phyloP scores from a whole-genome alignment of 202 grass and related monocot species.

The Tripidium arundinaceum region DNA sequence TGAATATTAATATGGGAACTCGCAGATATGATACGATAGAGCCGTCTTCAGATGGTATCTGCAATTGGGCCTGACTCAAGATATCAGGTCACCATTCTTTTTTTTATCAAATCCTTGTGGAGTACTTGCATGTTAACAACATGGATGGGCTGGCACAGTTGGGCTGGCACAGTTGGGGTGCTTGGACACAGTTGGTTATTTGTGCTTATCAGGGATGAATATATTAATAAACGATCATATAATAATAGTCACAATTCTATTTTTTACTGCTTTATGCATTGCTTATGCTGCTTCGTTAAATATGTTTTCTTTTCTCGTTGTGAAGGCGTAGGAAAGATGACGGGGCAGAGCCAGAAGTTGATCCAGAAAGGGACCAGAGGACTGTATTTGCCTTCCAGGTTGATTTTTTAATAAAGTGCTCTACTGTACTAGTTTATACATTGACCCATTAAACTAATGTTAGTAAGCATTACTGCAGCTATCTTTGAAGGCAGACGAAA shows the following conservation, averaged over 20 bases:
- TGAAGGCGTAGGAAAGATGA: slow-evolving; percentile 91
- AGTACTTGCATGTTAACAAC: slow-evolving; percentile 19
- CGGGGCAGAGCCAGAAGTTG: slow-evolving; percentile 65
- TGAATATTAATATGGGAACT: slow-evolving; percentile 84
- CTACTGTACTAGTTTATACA: not conserved
- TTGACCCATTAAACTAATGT: slow-evolving; percentile 33
- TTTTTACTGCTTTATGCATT: slow-evolving; percentile 11
- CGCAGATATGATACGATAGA: slow-evolving; percentile 63
- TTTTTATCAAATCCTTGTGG: not conserved
- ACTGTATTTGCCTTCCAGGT: slow-evolving; percentile 99
- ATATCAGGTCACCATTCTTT: slow-evolving; percentile 62
- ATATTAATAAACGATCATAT: not conserved
- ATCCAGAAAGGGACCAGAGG: slow-evolving; percentile 98
- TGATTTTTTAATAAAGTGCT: slow-evolving; percentile 10
- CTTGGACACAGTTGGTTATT: slow-evolving; percentile 17
- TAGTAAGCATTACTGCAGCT: slow-evolving; percentile 49
- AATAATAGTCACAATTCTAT: not conserved
- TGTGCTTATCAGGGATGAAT: not conserved
- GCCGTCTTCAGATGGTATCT: slow-evolving; percentile 62
- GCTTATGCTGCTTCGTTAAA: slow-evolving; percentile 4
- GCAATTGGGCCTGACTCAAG: slow-evolving; percentile 60
- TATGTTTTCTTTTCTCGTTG: slow-evolving; percentile 8
- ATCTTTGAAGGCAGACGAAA: slow-evolving; percentile 91
- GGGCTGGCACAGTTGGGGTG: not conserved
- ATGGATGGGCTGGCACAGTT: not conserved